These are phyloP conservation scores for Leishmania turanica DNA, from an alignment of 208 protist genomes.

Conservation along the genomic window DNA sequence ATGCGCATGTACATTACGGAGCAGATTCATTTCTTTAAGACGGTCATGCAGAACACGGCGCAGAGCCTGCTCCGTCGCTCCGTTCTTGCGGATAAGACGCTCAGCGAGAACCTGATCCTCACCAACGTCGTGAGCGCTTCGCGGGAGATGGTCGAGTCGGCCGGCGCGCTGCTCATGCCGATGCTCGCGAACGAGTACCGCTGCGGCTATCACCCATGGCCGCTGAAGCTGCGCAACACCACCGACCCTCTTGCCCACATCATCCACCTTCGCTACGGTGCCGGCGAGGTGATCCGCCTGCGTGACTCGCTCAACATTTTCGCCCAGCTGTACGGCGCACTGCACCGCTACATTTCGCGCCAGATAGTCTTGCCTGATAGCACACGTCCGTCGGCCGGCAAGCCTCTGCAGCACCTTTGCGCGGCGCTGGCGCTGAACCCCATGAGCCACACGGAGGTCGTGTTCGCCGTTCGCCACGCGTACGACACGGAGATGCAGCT, in stretches of 20 bases:
- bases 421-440: slow-evolving; percentile 59
- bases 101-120: slow-evolving; percentile 66
- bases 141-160: slow-evolving; percentile 69
- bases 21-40: slow-evolving; percentile 53
- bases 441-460: slow-evolving; percentile 52
- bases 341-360: slow-evolving; percentile 64
- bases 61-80: slow-evolving; percentile 55
- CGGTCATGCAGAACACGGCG: slow-evolving; percentile 48
- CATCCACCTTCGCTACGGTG: slow-evolving; percentile 70
- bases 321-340: slow-evolving; percentile 62
- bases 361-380: slow-evolving; percentile 48
- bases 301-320: slow-evolving; percentile 68
- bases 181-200: slow-evolving; percentile 86
- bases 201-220: slow-evolving; percentile 89
- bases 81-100: slow-evolving; percentile 54
- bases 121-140: slow-evolving; percentile 51
- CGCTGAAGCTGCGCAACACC: slow-evolving; percentile 84
- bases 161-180: slow-evolving; percentile 59
- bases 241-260: slow-evolving; percentile 75
- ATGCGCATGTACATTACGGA: slow-evolving; percentile 44
- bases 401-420: slow-evolving; percentile 56
- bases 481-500: slow-evolving; percentile 64
- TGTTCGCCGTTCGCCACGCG: slow-evolving; percentile 62
- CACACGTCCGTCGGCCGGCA: slow-evolving; percentile 51
- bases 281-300: slow-evolving; percentile 56